Base-by-base conservation (phyloP, 1,284 basidiomycete species). In the Clitocybe nebularis region DNA sequence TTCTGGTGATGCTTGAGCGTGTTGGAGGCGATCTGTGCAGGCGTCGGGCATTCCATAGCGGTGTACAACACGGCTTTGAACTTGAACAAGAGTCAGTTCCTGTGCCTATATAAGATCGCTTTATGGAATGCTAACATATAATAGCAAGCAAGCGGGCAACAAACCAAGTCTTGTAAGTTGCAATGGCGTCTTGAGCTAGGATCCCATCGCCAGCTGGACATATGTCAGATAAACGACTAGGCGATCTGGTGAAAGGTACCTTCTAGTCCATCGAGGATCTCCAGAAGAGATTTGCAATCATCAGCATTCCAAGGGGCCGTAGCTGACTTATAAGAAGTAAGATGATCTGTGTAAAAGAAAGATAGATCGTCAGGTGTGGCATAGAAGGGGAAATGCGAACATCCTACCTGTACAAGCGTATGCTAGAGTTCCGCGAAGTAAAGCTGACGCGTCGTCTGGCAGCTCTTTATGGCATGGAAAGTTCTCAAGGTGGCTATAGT, bases 111-210 rank as follows among this genome's bases (percentile, higher is more conserved):
- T 2, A 32, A 16, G 4, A 19, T 34, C 17, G 7, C 16, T 20
- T 5, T 13, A 19, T 20, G 17, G n/a, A 20, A 20, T 3, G 9
- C 17, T 34, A 21, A 34, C 17, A 21, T 34, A 34, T 34, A 6
- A 34, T 20, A 34, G 19, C 19, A 10, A 34, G 19, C 33, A 34
- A 4, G 13, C 33, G 33, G 7, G 33, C 16, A 34, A 34, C 17
- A 20, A 34, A 34, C 33, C 33, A 34, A 11, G 33, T 34, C 22
- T 34, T 19, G 33, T 34, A 34, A 20, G n/a, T n/a, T n/a, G n/a
- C n/a, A n/a, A n/a, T n/a, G n/a, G n/a, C n/a, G n/a, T n/a, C n/a
- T n/a, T n/a, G n/a, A n/a, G n/a, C n/a, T n/a, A n/a, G n/a, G n/a
- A n/a, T n/a, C n/a, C n/a, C n/a, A n/a, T n/a, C n/a, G n/a, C n/a